These are phyloP conservation scores for Pyrenophora teres DNA, from an alignment of 2,329 filamentous ascomycete genomes.

Conservation along the genomic window DNA sequence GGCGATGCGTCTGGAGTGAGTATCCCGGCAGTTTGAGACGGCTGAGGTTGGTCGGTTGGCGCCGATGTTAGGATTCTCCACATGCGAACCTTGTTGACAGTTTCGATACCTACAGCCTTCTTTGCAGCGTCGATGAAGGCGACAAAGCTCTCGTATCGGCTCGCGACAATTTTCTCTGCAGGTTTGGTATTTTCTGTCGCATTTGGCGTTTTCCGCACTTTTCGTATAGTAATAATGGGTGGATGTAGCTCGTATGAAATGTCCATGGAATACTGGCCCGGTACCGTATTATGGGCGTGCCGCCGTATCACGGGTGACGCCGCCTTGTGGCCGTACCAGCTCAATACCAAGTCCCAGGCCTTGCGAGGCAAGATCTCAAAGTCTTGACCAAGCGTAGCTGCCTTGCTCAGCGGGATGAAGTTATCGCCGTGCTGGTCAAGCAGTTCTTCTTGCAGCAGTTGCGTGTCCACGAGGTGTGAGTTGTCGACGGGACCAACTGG, in stretches of 20 bases:
- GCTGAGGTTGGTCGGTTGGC: slow-evolving; percentile 40
- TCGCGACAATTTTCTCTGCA: slow-evolving; percentile 71
- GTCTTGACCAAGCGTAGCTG: slow-evolving; percentile 66
- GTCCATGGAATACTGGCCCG: slow-evolving; percentile 62
- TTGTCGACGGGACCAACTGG: slow-evolving; percentile 85
- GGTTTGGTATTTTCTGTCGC: slow-evolving; percentile 65
- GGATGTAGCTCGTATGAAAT: slow-evolving; percentile 83
- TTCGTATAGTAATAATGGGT: slow-evolving; percentile 82
- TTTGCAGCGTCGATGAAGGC: slow-evolving; percentile 80
- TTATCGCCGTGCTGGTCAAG: slow-evolving; percentile 49
- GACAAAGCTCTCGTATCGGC: slow-evolving; percentile 70
- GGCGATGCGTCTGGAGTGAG: slow-evolving; percentile 53
- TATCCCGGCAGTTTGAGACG: slow-evolving; percentile 46
- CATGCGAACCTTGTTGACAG: slow-evolving; percentile 74
- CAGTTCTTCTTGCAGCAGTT: slow-evolving; percentile 28
- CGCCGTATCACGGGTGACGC: slow-evolving; percentile 74
- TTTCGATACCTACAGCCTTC: slow-evolving; percentile 66
- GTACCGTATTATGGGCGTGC: slow-evolving; percentile 75
- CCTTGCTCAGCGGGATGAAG: slow-evolving; percentile 76
- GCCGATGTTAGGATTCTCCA: slow-evolving; percentile 66
- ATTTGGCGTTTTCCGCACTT: slow-evolving; percentile 68
- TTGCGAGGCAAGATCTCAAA: slow-evolving; percentile 77
- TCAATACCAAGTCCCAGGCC: slow-evolving; percentile 79
- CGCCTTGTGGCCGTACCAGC: slow-evolving; percentile 79
- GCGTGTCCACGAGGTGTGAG: slow-evolving; percentile 64